Conservation (phyloP, 2,329 filamentous ascomycete genomes). For the Incumbomyces lentus region DNA sequence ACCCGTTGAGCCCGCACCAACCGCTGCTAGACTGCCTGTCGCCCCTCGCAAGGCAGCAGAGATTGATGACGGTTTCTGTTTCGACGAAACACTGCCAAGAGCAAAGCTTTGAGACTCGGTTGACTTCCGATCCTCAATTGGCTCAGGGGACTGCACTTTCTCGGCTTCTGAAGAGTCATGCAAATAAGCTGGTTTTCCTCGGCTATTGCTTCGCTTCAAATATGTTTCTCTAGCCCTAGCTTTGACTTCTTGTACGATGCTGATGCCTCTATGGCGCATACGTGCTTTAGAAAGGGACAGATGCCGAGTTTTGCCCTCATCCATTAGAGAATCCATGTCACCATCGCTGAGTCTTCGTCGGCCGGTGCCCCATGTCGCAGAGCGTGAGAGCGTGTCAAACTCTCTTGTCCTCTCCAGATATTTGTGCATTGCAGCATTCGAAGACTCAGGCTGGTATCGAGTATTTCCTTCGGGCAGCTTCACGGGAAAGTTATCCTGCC, state of each 20-base stretch:
- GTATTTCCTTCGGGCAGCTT: conserved; percentile 16
- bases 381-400: conserved; percentile 43
- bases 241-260: conserved; percentile 30
- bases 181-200: conserved; percentile 32
- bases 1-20: conserved; percentile 48
- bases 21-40: conserved; percentile 35
- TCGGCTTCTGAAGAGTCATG: conserved; percentile 4
- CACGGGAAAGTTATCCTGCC: conserved; percentile 33
- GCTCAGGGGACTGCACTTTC: conserved; percentile 6
- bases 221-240: conserved; percentile 26
- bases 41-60: conserved; percentile 36
- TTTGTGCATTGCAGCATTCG: conserved; percentile 45
- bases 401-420: conserved; percentile 41
- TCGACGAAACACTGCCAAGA: conserved; percentile 29
- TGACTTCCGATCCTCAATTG: conserved; percentile 18
- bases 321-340: conserved; percentile 39
- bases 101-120: conserved; percentile 22
- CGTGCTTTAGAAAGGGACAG: conserved; percentile 25
- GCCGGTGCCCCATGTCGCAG: conserved; percentile 44
- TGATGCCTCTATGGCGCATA: conserved; percentile 34
- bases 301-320: conserved; percentile 31
- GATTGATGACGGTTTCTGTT: conserved; percentile 30
- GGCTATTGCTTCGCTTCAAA: conserved; percentile 34
- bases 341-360: conserved; percentile 37
- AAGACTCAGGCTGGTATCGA: conserved; percentile 40